These are phyloP conservation scores for Dactylonectria macrodidyma DNA, from an alignment of 2,329 filamentous ascomycete species.

Conservation along the genomic window DNA sequence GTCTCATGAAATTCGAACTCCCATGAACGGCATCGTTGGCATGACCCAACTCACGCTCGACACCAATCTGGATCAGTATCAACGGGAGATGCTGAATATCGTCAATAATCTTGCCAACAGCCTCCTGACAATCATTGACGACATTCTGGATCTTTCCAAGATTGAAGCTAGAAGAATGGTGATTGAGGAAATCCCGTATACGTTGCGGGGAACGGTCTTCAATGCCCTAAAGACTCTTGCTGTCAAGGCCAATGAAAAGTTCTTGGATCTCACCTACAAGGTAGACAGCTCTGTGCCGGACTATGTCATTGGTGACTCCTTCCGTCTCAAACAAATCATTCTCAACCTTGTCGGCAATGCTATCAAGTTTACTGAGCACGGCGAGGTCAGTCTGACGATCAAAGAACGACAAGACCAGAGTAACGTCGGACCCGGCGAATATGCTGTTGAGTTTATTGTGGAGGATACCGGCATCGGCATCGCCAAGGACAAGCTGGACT, in stretches of 20 bases:
- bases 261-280: conserved; percentile 91
- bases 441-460: conserved; percentile 95
- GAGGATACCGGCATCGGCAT: conserved; percentile 98
- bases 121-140: conserved; percentile 95
- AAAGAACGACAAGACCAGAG: conserved; percentile 75
- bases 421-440: conserved; percentile 79
- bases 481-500: conserved; percentile 91
- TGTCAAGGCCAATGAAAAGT: conserved; percentile 98
- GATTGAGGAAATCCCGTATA: conserved; percentile 98
- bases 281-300: conserved; percentile 95
- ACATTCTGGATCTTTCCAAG: conserved; percentile 81
- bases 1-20: no score
- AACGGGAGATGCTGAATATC: conserved; percentile 98
- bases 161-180: conserved; percentile 98
- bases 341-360: conserved; percentile 97
- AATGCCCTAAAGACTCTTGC: conserved; percentile 96
- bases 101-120: conserved; percentile 98
- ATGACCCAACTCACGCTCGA: conserved; percentile 98
- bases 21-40: no score
- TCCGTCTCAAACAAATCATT: conserved; percentile 96
- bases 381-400: conserved; percentile 96
- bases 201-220: conserved; percentile 93
- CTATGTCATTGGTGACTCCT: conserved; percentile 95
- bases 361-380: conserved; percentile 98
- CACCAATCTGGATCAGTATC: conserved; percentile 93